These are phyloP conservation scores for Straminergon stramineum DNA, from an alignment of 225 moss, liverwort and hornwort genomes.

Conservation along the genomic window DNA sequence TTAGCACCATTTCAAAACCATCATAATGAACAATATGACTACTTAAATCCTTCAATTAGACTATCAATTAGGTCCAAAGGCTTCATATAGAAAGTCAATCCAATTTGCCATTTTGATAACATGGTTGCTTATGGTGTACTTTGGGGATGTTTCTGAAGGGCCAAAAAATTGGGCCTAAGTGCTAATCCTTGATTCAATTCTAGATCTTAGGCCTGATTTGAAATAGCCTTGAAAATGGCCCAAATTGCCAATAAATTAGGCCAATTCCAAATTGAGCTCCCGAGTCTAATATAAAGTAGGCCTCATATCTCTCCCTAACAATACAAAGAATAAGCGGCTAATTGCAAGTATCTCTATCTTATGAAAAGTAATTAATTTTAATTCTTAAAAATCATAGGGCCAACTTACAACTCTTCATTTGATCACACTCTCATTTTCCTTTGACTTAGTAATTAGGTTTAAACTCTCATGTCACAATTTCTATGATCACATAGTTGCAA, in stretches of 20 bases:
- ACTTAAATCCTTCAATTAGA: no score
- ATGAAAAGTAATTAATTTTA: not conserved
- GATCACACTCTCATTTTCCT: not conserved
- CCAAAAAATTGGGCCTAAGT: not conserved
- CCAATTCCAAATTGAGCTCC: not conserved
- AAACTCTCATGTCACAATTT: not conserved
- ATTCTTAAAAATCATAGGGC: not conserved
- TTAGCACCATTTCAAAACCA: no score
- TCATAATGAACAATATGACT: no score
- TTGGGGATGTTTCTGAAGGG: accelerated
- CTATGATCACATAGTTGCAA: not conserved
- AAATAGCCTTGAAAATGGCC: not conserved
- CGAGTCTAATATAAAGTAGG: not conserved
- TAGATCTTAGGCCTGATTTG: accelerated
- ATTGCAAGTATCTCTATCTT: not conserved
- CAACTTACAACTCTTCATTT: not conserved
- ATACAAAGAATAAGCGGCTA: accelerated
- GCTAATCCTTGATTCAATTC: not conserved
- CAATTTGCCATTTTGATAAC: not conserved
- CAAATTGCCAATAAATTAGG: not conserved
- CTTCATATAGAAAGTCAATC: not conserved
- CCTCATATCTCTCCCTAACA: not conserved
- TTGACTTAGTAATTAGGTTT: not conserved
- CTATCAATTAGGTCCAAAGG: not conserved
- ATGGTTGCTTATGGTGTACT: not conserved